Evolutionary conservation across 306 rosid genomes (phyloP), one percentile per base, ranked within the genome.

Genomic region (Quercus ilex): DNA sequence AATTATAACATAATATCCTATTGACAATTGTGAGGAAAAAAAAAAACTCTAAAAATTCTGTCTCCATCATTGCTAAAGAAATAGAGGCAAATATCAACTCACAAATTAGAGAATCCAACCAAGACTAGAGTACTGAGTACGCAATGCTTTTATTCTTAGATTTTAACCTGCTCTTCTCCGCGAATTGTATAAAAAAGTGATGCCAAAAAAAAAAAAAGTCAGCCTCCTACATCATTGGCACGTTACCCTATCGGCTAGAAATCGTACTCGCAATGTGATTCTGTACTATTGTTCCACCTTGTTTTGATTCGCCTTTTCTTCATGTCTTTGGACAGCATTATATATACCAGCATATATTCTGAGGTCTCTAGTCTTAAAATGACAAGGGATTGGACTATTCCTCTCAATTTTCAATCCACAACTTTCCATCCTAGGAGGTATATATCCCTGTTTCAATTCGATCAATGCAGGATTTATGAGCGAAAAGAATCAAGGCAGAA

Each of bases 311-410:
- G 43, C 20, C n/a, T 4, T 6, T 12, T 46, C 28, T 55, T 33
- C 43, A 1, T 28, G 30, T 30, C 17, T 12, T 15, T 64, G 70
- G 38, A 17, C 10, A 58, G 62, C 46, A 49, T 41, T 41, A 41
- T 41, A 8, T 8, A 41, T 49, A 11, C 17, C 17, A 46, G 84
- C 73, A 81, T 81, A 76, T 76, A 76, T 81, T 81, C 81, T 25
- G 5, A 55, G 28, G 49, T 18, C 25, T 69, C 49, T 69, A 69
- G 69, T 31, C 17, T 71, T 76, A 55, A 52, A 5, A 81, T 19
- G 26, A 52, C 17, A 0, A 14, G 25, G 12, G 67, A 10, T 49
- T 49, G 53, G 53, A 49, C 53, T 12, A 49, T 13, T 49, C 15
- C 15, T 49, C 53, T 3, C 53, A 1, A 49, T 49, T 49, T 49